Base-by-base conservation (phyloP, 129 eudicot genomes). In the Saussurea involucrata region DNA sequence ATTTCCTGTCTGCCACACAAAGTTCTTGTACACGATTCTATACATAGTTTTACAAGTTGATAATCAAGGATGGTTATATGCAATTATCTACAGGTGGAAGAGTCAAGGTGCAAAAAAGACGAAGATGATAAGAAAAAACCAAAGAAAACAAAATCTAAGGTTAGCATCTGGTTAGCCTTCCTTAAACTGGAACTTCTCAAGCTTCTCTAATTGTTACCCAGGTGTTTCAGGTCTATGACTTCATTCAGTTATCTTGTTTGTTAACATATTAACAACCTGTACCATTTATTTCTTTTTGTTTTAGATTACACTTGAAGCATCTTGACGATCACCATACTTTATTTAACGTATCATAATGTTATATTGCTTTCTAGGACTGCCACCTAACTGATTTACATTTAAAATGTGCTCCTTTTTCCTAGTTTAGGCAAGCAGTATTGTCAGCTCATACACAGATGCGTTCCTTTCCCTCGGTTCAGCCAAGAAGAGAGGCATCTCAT, bases 101-200 rank as follows among this genome's bases (percentile, higher is more conserved):
- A 28, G 4, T 40, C 78, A 57, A 76, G 92, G 40, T 85, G 85
- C 34, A 84, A 68, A 64, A 76, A 46, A 57, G 61, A 7, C 2
- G 79, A 77, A 80, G 83, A 66, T 57, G 76, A 69, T 63, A 4
- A 37, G n/a, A 78, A 69, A 25, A 57, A 32, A n/a, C n/a, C 4
- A 20, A 75, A 79, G 78, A 66, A 42, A 71, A 68, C 76, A 55
- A 84, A 79, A 32, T 60, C 87, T 27, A 82, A 92, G 91, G 92
- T 87, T 58, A 37, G 49, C 63, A 24, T 33, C 63, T 73, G 68
- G 13, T 69, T 32, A 33, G 31, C 9, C 4, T 65, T 66, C 34
- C 24, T 32, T 25, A 31, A 65, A 67, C 44, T 36, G 25, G n/a
- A 71, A 28, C 13, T 33, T 15, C 28, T 36, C 68, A 32, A n/a